Base-by-base conservation (phyloP, 2,329 filamentous ascomycete species). In the Paraphaeosphaeria sporulosa region DNA sequence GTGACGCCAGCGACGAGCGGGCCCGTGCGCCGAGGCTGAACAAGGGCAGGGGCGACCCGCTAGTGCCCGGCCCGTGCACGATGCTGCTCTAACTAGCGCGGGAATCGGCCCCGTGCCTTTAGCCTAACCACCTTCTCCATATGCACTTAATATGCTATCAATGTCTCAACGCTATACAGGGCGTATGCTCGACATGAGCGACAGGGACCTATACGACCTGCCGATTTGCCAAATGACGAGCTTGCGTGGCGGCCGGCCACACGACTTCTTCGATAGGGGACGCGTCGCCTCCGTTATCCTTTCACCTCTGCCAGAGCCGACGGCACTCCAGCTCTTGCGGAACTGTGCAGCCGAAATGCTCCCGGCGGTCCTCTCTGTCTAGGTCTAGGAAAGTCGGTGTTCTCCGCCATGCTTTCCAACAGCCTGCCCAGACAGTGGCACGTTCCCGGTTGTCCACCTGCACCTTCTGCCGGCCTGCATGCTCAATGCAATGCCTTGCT, bases 81-180 rank as follows among this genome's bases (percentile, higher is more conserved):
- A 61, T 59, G 66, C 72, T 61, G 64, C 61, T 71, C 67, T 64
- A 64, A 69, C 61, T 44, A 47, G 57, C 63, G 55, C 54, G 58
- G 61, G 49, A 42, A 46, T 60, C 68, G 60, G 64, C 59, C 60
- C 55, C 55, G 52, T 56, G 54, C 52, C 51, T 74, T 74, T 73
- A 75, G 71, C 73, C 72, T 75, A 65, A 70, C 72, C 50, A 55
- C 59, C 54, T 64, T 67, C 57, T 65, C 67, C 60, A 67, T 64
- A 63, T 61, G 50, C 60, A 57, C 59, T 70, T 70, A 70, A 74
- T 75, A 72, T 74, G 67, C 57, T 46, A 8, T 68, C 69, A 72
- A 72, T 58, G 38, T 21, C 54, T 54, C 47, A 58, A 54, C 59
- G 65, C 64, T 51, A 60, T 62, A 64, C 63, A 60, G 63, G 59